Evolutionary conservation across 1,284 basidiomycete genomes (phyloP).

Genomic region (Cryptococcus sp.): DNA sequence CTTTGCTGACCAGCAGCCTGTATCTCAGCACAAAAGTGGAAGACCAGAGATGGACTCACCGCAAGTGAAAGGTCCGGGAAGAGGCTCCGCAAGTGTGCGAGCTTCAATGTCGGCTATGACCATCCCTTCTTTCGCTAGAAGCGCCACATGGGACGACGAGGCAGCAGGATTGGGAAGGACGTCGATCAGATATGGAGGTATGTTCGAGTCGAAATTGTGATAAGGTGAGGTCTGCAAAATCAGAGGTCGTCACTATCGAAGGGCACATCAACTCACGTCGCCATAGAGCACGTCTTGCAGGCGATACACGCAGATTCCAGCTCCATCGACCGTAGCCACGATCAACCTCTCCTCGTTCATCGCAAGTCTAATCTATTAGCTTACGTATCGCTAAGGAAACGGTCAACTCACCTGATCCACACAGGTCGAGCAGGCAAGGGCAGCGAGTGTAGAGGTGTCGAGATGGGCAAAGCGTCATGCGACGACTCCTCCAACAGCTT

Average conservation of each 20-base stretch:
- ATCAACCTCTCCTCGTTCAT: conserved; percentile 37
- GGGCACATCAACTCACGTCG: conserved; percentile 21
- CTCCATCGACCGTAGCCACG: conserved; percentile 27
- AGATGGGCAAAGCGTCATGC: conserved; percentile 25
- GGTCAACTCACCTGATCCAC: conserved; percentile 37
- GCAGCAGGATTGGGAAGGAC: conserved; percentile 49
- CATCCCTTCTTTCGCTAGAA: conserved; percentile 38
- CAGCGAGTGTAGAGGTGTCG: conserved; percentile 23
- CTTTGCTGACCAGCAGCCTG: conserved; percentile 52
- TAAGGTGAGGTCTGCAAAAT: conserved; percentile 31
- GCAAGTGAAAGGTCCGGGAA: conserved; percentile 35
- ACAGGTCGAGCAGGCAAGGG: conserved; percentile 35
- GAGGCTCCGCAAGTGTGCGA: conserved; percentile 17
- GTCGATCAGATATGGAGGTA: conserved; percentile 36
- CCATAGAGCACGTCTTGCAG: conserved; percentile 33
- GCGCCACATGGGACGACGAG: conserved; percentile 17
- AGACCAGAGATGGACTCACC: conserved; percentile 23
- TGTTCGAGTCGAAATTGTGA: conserved; percentile 28
- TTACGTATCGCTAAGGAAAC: neutral
- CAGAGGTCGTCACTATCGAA: conserved; percentile 1
- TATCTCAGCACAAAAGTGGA: conserved; percentile 12
- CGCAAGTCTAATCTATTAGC: conserved; percentile 29
- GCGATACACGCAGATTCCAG: conserved; percentile 29
- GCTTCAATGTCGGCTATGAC: conserved; percentile 38
- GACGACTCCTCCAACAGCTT: conserved; percentile 23